phyloP scores from a whole-genome alignment of 2,329 filamentous ascomycete species.

The Colletotrichum tropicicola region DNA sequence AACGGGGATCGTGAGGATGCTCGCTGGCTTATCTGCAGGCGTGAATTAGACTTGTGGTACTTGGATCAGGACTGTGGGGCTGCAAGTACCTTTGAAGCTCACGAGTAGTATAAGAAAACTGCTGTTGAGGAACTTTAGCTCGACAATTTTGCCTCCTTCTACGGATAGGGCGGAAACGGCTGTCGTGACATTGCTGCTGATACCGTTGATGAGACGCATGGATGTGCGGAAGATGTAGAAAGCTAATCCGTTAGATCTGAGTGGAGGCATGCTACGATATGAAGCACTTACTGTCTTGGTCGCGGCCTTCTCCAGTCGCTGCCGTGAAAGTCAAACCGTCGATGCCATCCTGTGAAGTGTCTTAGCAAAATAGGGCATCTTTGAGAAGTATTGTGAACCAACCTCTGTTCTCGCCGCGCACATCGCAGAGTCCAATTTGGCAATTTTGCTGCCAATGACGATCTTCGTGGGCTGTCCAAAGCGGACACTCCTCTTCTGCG shows the following conservation, averaged over 20 bases:
- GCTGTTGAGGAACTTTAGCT: conserved; percentile 75
- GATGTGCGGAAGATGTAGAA: conserved; percentile 66
- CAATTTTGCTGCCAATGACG: conserved; percentile 53
- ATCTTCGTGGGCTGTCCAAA: conserved; percentile 66
- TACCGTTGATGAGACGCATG: conserved; percentile 65
- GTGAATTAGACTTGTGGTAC: background rate
- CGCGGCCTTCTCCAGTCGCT: conserved; percentile 47
- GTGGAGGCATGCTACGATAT: background rate
- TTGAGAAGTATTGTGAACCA: conserved; percentile 28
- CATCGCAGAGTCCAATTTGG: conserved; percentile 68
- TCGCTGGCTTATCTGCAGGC: conserved; percentile 36
- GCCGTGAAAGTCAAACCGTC: conserved; percentile 49
- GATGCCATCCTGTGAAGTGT: conserved; percentile 40
- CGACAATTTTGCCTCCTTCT: conserved; percentile 56
- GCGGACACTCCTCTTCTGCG: conserved; percentile 73
- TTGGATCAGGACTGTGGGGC: background rate
- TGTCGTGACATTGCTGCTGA: conserved; percentile 57
- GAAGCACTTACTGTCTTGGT: conserved; percentile 41
- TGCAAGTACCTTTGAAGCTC: conserved; percentile 46
- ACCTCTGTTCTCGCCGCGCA: conserved; percentile 45
- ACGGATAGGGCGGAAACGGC: conserved; percentile 52
- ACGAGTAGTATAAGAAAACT: conserved; percentile 67
- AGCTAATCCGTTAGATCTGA: background rate
- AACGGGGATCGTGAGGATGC: conserved; percentile 46
- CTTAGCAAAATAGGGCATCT: background rate